These are phyloP conservation scores for Mycena floridula DNA, from an alignment of 768 basidiomycete species.

Conservation along the genomic window DNA sequence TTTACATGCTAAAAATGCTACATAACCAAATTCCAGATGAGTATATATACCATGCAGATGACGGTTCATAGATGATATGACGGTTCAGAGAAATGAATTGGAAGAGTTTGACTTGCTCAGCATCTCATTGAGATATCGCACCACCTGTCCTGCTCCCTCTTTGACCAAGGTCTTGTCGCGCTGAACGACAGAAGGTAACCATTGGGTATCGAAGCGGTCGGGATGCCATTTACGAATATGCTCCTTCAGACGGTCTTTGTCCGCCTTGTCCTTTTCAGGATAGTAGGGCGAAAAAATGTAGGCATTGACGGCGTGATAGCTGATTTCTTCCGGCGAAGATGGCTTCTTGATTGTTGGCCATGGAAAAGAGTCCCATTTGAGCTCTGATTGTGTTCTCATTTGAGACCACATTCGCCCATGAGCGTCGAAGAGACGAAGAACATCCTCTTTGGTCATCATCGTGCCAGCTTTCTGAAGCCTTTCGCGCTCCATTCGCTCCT, in stretches of 20 bases:
- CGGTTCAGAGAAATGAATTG: no score
- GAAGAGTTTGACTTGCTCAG: slow-evolving; percentile 45
- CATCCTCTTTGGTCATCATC: slow-evolving; percentile 51
- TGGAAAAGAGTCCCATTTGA: slow-evolving; percentile 65
- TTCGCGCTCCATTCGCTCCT: slow-evolving; percentile 49
- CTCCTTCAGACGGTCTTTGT: slow-evolving; percentile 73
- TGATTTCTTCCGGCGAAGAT: slow-evolving; percentile 54
- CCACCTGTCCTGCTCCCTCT: slow-evolving; percentile 68
- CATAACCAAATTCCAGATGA: no score
- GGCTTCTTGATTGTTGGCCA: slow-evolving; percentile 68
- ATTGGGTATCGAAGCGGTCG: slow-evolving; percentile 72
- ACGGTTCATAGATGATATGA: no score
- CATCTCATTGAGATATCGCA: slow-evolving; percentile 65
- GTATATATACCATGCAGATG: no score
- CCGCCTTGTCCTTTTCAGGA: slow-evolving; percentile 44
- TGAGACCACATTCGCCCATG: slow-evolving; percentile 61
- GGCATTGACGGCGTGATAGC: slow-evolving; percentile 44
- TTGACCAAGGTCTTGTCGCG: slow-evolving; percentile 61
- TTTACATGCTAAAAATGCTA: no score
- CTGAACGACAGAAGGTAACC: slow-evolving; percentile 57
- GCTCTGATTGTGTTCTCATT: slow-evolving; percentile 30
- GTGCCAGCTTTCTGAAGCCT: slow-evolving; percentile 23
- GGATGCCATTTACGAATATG: slow-evolving; percentile 77
- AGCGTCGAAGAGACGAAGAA: slow-evolving; percentile 46
- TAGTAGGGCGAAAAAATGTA: slow-evolving; percentile 57